These are phyloP conservation scores for Allantophomopsis lycopodina DNA, from an alignment of 2,329 filamentous ascomycete species.

Conservation along the genomic window DNA sequence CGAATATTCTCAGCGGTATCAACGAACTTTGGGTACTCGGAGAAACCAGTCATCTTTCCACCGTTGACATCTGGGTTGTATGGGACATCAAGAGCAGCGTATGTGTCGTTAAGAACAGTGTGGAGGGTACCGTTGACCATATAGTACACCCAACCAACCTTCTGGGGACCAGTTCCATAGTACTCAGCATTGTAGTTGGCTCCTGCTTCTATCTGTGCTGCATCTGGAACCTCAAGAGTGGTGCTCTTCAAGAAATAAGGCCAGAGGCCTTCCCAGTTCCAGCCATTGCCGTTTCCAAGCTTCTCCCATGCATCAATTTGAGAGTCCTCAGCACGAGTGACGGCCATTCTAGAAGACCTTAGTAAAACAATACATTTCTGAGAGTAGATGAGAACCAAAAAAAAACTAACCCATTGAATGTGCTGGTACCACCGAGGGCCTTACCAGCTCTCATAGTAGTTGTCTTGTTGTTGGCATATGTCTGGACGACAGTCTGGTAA, in stretches of 20 bases:
- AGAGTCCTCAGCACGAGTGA: conserved; percentile 18
- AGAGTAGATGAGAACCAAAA: too few relatives aligned
- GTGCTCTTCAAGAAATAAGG: conserved; percentile 15
- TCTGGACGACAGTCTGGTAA: conserved; percentile 23
- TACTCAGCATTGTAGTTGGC: conserved; percentile 19
- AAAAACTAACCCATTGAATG: conserved; percentile 19
- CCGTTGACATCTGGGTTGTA: conserved; percentile 23
- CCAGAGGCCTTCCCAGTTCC: conserved; percentile 18
- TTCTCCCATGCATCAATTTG: conserved; percentile 23
- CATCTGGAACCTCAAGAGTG: conserved; percentile 12
- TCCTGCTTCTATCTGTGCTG: conserved; percentile 20
- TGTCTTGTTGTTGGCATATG: conserved; percentile 15
- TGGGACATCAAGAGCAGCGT: conserved; percentile 18
- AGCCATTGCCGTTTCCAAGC: conserved; percentile 19
- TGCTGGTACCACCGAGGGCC: conserved; percentile 25
- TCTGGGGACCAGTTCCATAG: conserved; percentile 24
- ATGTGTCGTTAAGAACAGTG: conserved; percentile 16
- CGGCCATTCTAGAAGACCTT: conserved; percentile 17
- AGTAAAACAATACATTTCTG: conserved; percentile 1
- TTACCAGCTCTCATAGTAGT: conserved; percentile 24
- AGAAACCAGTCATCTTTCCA: conserved; percentile 24
- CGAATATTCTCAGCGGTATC: conserved; percentile 22
- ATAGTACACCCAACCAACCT: conserved; percentile 21
- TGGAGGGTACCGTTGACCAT: conserved; percentile 21
- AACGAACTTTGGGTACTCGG: conserved; percentile 24